Conservation (phyloP, 2,329 filamentous ascomycete species). For the Pestalotiopsis sp. region DNA sequence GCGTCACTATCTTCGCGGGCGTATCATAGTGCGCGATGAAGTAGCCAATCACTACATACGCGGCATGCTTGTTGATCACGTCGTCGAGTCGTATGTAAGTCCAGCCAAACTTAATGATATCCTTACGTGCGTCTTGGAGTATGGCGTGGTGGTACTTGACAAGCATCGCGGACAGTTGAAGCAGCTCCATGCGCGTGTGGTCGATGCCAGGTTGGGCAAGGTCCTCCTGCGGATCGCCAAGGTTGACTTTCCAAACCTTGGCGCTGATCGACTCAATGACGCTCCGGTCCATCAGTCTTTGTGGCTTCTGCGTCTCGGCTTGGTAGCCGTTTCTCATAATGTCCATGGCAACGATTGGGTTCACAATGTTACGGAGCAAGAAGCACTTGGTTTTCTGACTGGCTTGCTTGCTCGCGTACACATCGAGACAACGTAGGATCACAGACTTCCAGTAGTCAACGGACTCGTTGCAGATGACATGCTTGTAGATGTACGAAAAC, state of each 20-base stretch:
- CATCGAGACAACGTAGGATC: constrained; percentile 81
- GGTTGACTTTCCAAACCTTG: constrained; percentile 90
- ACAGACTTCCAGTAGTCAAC: constrained; percentile 83
- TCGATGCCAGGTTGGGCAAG: constrained; percentile 83
- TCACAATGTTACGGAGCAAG: constrained; percentile 86
- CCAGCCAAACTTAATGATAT: constrained; percentile 99
- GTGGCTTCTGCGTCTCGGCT: constrained; percentile 54
- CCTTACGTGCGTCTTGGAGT: constrained; percentile 89
- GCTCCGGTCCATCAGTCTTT: constrained; percentile 78
- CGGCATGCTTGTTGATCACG: constrained; percentile 97
- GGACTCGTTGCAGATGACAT: constrained; percentile 81
- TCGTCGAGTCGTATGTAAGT: constrained; percentile 98
- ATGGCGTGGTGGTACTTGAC: constrained; percentile 92
- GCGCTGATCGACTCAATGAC: constrained; percentile 89
- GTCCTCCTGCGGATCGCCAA: constrained; percentile 81
- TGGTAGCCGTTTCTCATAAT: constrained; percentile 79
- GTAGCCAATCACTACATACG: constrained; percentile 95
- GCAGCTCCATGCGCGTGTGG: constrained; percentile 91
- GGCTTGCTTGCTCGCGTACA: constrained; percentile 76
- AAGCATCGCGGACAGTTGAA: constrained; percentile 91
- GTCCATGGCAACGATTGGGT: constrained; percentile 95
- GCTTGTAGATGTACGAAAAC: constrained; percentile 78
- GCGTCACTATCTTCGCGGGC: constrained; percentile 89
- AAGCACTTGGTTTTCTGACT: constrained; percentile 93
- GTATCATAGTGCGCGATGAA: constrained; percentile 98